Evolutionary conservation across 805 yeast genomes (phyloP), one percentile per base, ranked within the genome.

Genomic region (Pichia occidentalis): DNA sequence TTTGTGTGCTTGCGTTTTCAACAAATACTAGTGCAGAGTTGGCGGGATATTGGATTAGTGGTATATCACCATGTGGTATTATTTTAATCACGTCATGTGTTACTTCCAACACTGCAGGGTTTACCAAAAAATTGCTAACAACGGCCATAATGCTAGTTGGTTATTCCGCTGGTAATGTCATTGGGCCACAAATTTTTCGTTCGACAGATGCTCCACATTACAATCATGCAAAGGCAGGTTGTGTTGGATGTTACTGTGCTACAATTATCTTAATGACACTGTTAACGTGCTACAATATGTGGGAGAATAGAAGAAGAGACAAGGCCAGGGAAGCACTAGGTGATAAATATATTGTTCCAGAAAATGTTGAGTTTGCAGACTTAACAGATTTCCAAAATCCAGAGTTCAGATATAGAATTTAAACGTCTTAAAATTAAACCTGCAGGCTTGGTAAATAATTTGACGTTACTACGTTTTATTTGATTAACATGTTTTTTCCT

Each of bases 171-270:
- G 61, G 73, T 23, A 73, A 73, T 43, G 63, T 73, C 19, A 65
- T 72, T 23, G 69, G 73, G 5, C 77, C 79, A 3, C 79, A 73
- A 50, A 47, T 72, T n/a, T 74, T 75, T 71, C 61, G 64, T 47
- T 54, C 51, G 5, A 52, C 47, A 13, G 69, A 68, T 45, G 62
- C 66, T 4, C 78, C 79, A 31, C 51, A 66, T 37, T 69, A 64
- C 44, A 45, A 50, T 12, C 69, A 71, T 13, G 56, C 24, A 56
- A 65, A 6, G 67, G 70, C 19, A 61, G 77, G 77, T 48, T 66
- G 13, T 60, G 70, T 14, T 70, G 70, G 51, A 51, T 60, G 29
- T 29, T 59, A 10, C 10, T 24, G 31, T 25, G 70, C 77, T 2
- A 74, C 78, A 7, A 32, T 58, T 4, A 16, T 67, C 12, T 56